Percentiles rank a stretch among this genome's conserved stretches.
Conservation (phyloP, 371 early-diverging fungal species). For the Syncephalastrum racemosum region DNA sequence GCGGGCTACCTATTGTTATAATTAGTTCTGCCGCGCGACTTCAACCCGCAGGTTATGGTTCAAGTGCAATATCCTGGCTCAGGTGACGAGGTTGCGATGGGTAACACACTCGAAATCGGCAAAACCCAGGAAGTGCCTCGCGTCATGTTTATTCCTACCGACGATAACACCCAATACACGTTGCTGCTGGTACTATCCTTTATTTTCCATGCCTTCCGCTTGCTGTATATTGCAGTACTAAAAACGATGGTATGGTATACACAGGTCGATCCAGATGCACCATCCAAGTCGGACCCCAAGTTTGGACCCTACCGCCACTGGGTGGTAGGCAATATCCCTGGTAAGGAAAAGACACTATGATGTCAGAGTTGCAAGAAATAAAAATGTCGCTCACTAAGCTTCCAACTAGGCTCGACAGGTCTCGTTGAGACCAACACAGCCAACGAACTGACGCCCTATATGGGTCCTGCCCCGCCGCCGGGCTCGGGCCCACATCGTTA, state of each 20-base stretch:
- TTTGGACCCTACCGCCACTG: slow-evolving; percentile 64
- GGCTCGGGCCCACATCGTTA: slow-evolving; percentile 65
- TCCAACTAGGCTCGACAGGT: neutral
- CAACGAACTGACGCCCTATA: slow-evolving; percentile 38
- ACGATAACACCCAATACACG: slow-evolving; percentile 50
- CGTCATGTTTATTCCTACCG: slow-evolving; percentile 38
- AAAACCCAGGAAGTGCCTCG: slow-evolving; percentile 40
- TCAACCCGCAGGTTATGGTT: slow-evolving; percentile 38
- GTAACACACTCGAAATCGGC: slow-evolving; percentile 42
- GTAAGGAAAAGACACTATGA: slow-evolving; percentile 13
- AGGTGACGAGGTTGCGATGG: slow-evolving; percentile 48
- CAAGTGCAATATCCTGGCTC: slow-evolving; percentile 34
- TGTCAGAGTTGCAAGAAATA: no score
- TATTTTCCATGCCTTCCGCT: no score
- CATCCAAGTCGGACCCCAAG: slow-evolving; percentile 49
- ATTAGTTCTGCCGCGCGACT: slow-evolving; percentile 31
- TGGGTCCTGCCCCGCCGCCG: slow-evolving; percentile 57
- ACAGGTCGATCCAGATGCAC: slow-evolving; percentile 70
- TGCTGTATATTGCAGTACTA: neutral
- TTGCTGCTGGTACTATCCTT: slow-evolving; percentile 50
- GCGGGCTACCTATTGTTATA: neutral
- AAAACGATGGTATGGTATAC: neutral
- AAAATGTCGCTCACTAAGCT: neutral
- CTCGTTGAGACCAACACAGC: slow-evolving; percentile 11
- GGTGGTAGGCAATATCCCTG: slow-evolving; percentile 58